Conservation (phyloP, 1,139 yeast genomes). For the Geotrichum fermentans region DNA sequence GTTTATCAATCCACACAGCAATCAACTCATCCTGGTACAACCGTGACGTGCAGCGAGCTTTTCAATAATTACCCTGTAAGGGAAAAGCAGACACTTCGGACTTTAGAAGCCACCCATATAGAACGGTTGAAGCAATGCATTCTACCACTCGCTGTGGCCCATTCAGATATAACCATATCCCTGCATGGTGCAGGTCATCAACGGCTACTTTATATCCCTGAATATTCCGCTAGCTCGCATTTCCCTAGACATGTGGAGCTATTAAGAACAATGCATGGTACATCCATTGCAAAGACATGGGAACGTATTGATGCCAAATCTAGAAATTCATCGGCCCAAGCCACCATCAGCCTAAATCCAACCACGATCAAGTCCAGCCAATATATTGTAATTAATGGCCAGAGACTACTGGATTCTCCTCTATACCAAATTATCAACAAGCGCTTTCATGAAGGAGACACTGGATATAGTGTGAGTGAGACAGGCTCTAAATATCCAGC, state of each 20-base stretch:
- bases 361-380: slow-evolving; percentile 43
- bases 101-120: slow-evolving; percentile 32
- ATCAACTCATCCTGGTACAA: slow-evolving; percentile 47
- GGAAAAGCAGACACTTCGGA: slow-evolving; percentile 33
- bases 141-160: slow-evolving; percentile 37
- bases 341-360: slow-evolving; percentile 37
- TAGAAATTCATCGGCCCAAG: slow-evolving; percentile 26
- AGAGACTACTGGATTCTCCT: slow-evolving; percentile 22
- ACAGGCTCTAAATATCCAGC: slow-evolving; percentile 25
- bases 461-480: not conserved
- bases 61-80: slow-evolving; percentile 61
- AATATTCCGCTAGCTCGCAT: not conserved
- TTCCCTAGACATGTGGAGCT: slow-evolving; percentile 21
- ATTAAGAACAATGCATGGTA: slow-evolving; percentile 28
- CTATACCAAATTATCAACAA: slow-evolving; percentile 36
- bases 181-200: slow-evolving; percentile 23
- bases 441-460: slow-evolving; percentile 26
- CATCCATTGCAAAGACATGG: slow-evolving; percentile 24
- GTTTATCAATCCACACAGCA: slow-evolving; percentile 16
- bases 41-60: slow-evolving; percentile 45
- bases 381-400: slow-evolving; percentile 34
- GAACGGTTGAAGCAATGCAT: slow-evolving; percentile 39
- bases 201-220: slow-evolving; percentile 10
- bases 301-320: slow-evolving; percentile 25
- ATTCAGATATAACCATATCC: slow-evolving; percentile 34